Base-by-base conservation (phyloP, 1,139 yeast genomes). In the Barnettozyma hawaiiensis region DNA sequence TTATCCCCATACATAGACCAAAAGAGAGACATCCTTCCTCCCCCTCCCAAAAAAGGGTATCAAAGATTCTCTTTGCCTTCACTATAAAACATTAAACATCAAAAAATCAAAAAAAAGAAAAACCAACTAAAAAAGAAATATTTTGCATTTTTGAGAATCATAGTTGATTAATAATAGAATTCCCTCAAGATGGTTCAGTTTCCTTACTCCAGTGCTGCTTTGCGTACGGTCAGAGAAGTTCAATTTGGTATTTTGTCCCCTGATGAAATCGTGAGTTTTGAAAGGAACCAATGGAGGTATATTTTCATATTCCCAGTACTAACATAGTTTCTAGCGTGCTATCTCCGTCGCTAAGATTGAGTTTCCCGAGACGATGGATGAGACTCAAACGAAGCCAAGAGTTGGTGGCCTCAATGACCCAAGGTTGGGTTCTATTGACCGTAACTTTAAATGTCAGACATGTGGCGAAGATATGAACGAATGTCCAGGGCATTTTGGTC, bases 401-500 rank as follows among this genome's bases (percentile, higher is more conserved):
- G 90, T 89, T 54, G 97, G 97, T 48, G 99, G 99, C 49, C 73
- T 94, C 52, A 90, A 90, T 62, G 98, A 94, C 62, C 97, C 98
- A 46, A 81, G 97, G 57, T 73, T 94, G 50, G 99, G 99, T 42
- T 86, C 97, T 10, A 92, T 92, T 55, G 99, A 94, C 66, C 81
- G 98, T 64, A 90, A 89, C 63, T 85, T 85, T 73, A 86, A 87
- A 69, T 92, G 99, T 73, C 97, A 90, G 71, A 92, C 99, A 27
- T 92, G 99, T 74, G 95, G 96, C 59, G 98, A 92, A 66, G 96
- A 94, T 59, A 92, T 92, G 97, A 87, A 94, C 47, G 98, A 92
- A 63, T 94, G 99, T 67, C 97, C 97, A 2, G 99, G 99, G 47
- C 99, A 94, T 70, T 94, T 94, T 67, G 99, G 99, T 53, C 98